These are phyloP conservation scores for Ophiorrhiza pumila DNA, from an alignment of 257 asterid species.

Conservation along the genomic window DNA sequence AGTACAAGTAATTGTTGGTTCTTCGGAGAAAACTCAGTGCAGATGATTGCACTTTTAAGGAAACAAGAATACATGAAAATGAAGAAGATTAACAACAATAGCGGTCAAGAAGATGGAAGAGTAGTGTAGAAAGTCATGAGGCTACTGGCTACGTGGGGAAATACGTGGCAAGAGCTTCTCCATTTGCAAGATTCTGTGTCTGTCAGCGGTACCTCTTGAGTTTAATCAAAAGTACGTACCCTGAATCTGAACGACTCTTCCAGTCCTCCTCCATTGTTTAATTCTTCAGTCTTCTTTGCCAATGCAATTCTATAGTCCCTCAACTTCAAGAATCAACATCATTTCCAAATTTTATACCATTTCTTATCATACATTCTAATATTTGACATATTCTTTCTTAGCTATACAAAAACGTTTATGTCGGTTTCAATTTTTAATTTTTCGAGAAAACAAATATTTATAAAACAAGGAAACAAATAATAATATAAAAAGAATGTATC, in stretches of 20 bases:
- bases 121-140: slow-evolving; percentile 23
- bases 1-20: not conserved
- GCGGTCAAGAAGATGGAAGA: not conserved
- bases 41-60: not conserved
- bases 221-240: not conserved
- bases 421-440: no score
- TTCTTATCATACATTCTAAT: no score
- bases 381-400: no score
- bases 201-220: slow-evolving; percentile 1
- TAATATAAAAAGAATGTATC: no score
- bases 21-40: not conserved
- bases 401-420: no score
- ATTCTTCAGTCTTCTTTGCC: no score
- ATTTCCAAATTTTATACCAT: no score
- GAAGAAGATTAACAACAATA: not conserved
- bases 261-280: not conserved
- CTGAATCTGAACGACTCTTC: no score
- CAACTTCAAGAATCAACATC: no score
- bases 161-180: slow-evolving; percentile 52
- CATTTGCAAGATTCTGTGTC: slow-evolving; percentile 28
- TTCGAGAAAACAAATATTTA: no score
- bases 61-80: not conserved
- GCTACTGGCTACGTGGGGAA: slow-evolving; percentile 24
- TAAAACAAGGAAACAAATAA: no score
- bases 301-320: no score